Base-by-base conservation (phyloP, 176 grass and related monocot species). In the Musa beccarii region DNA sequence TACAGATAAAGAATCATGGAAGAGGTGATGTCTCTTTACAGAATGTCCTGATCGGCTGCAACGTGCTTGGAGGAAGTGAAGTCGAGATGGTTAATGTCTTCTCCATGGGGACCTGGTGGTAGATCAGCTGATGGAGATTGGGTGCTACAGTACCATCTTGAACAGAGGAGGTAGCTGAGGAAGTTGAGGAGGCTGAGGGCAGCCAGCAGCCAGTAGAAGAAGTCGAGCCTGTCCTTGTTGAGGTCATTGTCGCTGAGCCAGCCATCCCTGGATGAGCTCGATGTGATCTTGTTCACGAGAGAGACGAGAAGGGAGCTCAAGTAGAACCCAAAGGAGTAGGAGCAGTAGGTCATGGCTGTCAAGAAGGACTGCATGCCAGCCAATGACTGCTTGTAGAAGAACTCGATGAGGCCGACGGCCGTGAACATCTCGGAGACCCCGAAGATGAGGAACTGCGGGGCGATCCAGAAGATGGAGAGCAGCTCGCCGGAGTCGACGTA, bases 371-470 rank as follows among this genome's bases (percentile, higher is more conserved):
- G 93, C 89, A 96, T 96, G 34, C 83, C 83, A 53, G 50, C 52
- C 74, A 73, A 51, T 63, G 70, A 73, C 82, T 96, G 85, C 79
- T 88, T 92, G 87, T 96, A 96, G 93, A 96, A 96, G 83, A 96
- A 96, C 81, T 96, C 93, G 59, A 96, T 92, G 79, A 92, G 90
- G 64, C 93, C 93, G 28, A 96, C 89, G 74, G 93, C 93, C 12
- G 93, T 96, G 83, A 96, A 96, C 93, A 96, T 92, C 77, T 96
- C 93, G 50, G 93, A 92, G 63, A 96, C 76, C 49, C 93, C 93
- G 75, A 96, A 92, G 9, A 96, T 81, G 19, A 96, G 76, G 86
- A 92, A 96, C 84, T 96, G 93, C 20, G 93, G 93, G 71, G 86
- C 89, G 74, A 90, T 90, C 93, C 93, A 96, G 26, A 96, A 81